A percentile compares a stretch with the other conserved stretches of the same genome.
These are phyloP conservation scores for Neolentinus lepideus DNA, from an alignment of 1,284 basidiomycete genomes.

Conservation along the genomic window DNA sequence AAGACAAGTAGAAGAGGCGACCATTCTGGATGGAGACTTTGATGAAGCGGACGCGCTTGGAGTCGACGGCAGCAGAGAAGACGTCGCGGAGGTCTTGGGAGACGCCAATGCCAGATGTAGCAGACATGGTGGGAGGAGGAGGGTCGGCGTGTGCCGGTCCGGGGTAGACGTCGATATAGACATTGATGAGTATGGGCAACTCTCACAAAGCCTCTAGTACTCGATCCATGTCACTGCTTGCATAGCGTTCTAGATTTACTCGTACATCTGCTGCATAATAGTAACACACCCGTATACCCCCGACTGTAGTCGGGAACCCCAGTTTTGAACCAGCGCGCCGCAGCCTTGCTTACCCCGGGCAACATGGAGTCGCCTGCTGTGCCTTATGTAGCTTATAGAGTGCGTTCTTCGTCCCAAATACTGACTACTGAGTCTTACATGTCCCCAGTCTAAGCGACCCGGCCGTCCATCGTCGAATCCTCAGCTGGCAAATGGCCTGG, in stretches of 20 bases:
- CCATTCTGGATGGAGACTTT: constrained; percentile 71
- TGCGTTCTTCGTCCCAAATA: constrained; percentile 21
- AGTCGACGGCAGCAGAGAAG: constrained; percentile 51
- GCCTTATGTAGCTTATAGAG: constrained; percentile 72
- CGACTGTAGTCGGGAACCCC: too few relatives aligned
- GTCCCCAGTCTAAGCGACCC: constrained; percentile 59
- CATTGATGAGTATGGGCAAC: neutral
- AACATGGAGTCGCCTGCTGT: constrained; percentile 29
- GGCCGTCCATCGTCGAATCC: constrained; percentile 44
- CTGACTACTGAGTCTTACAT: constrained; percentile 4
- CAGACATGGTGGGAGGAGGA: constrained; percentile 43
- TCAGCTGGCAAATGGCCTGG: constrained; percentile 23
- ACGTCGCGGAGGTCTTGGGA: constrained; percentile 23
- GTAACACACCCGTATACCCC: too few relatives aligned
- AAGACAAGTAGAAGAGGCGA: constrained; percentile 25
- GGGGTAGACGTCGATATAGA: neutral
- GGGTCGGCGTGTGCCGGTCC: neutral
- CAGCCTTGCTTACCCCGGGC: neutral
- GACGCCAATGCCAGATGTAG: constrained; percentile 53
- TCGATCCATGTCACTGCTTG: too few relatives aligned
- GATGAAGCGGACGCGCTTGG: constrained; percentile 53
- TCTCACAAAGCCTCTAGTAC: neutral
- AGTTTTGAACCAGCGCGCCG: neutral
- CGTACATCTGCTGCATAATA: too few relatives aligned
- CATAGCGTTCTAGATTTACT: too few relatives aligned